These are phyloP conservation scores for Immersiporthe knoxdaviesiana DNA, from an alignment of 2,329 filamentous ascomycete genomes.

Conservation along the genomic window DNA sequence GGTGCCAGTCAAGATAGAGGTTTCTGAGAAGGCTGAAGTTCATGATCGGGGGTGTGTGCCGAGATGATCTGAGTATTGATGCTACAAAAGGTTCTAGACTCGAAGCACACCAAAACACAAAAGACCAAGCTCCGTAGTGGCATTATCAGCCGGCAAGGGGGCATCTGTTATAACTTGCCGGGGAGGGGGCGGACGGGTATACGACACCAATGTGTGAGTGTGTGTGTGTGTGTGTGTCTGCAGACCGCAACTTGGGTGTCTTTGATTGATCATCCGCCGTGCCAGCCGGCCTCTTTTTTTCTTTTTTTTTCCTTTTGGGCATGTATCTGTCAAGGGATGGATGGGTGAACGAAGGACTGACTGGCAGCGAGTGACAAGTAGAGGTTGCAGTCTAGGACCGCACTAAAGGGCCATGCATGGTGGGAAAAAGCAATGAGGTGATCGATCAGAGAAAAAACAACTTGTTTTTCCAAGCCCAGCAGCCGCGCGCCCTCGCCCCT, in stretches of 20 bases:
- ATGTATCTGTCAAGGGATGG: not conserved
- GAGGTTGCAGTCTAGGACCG: not conserved
- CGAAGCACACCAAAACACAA: not conserved
- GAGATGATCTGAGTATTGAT: not conserved
- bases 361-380: not conserved
- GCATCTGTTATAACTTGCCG: constrained; percentile 5
- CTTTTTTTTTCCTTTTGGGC: not conserved
- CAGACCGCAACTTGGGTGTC: constrained; percentile 2
- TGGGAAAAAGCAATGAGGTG: not conserved
- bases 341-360: not conserved
- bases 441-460: not conserved
- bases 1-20: constrained; percentile 20
- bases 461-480: not conserved
- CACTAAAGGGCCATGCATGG: not conserved
- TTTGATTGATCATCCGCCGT: not conserved
- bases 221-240: too few relatives aligned
- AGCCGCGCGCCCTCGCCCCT: not conserved
- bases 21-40: constrained; percentile 25
- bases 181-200: not conserved
- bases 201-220: not conserved
- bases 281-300: not conserved
- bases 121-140: not conserved
- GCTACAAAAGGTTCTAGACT: constrained; percentile 15
- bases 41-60: constrained; percentile 17
- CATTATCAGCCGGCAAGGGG: not conserved